Base-by-base conservation (phyloP, 2,329 filamentous ascomycete genomes). In the Corniculantispora saksenae region DNA sequence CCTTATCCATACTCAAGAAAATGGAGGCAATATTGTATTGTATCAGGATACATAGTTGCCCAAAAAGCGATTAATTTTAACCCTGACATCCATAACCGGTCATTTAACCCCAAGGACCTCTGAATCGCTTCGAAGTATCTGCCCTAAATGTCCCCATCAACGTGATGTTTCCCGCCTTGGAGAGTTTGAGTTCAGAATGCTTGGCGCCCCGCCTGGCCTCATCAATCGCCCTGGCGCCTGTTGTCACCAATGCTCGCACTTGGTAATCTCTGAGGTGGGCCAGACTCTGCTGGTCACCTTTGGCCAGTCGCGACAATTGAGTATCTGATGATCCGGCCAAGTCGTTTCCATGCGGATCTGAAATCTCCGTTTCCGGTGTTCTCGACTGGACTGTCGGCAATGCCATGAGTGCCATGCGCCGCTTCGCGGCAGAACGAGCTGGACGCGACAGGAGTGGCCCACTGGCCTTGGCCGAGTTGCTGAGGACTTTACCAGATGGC, bases 401-500 rank as follows among this genome's bases (percentile, higher is more conserved):
- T 21, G 53, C n/a, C 9, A 53, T 40, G 21, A 57, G 54, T 23
- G 58, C 59, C 58, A 29, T 21, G 25, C 43, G 63, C 19, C 43
- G 35, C n/a, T 32, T 25, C 38, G 35, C 43, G 23, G 38, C 40
- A 8, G 54, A 13, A 19, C 55, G 54, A 27, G 54, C 27, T 7
- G 27, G 40, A 6, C 51, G 48, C 47, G 63, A 50, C 17, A 23
- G 19, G 6, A 17, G 17, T 12, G 64, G 32, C 9, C 58, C 45
- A 6, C 13, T 25, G 6, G 32, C 43, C 15, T 15, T 62, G 7
- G 32, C 45, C 2, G 51, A 72, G 53, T 72, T 72, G 13, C 72
- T 71, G 8, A 79, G 70, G 8, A 75, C 71, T 27, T 73, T 78
- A 5, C 79, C 77, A 0, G 78, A 80, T 0, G 77, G 73, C 1